Conservation (phyloP, 2,329 filamentous ascomycete species). For the Trichoderma arundinaceum region DNA sequence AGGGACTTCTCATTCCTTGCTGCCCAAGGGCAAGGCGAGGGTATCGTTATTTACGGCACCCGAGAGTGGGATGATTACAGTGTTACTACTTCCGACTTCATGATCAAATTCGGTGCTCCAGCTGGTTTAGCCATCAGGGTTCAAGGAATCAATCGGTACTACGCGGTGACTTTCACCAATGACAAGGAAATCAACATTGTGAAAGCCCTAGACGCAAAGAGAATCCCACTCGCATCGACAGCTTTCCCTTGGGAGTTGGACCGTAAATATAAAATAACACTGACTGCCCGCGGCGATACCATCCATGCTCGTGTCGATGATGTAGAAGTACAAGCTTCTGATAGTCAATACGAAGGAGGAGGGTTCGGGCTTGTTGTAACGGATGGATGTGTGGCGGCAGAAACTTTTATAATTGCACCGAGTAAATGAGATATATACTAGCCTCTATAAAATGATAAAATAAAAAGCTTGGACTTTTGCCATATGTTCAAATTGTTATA, state of each 20-base stretch:
- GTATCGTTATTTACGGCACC: slow-evolving; percentile 43
- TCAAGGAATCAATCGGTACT: slow-evolving; percentile 42
- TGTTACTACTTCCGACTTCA: slow-evolving; percentile 35
- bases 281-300: not conserved
- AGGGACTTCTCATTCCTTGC: slow-evolving; percentile 21
- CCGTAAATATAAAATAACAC: slow-evolving; percentile 2
- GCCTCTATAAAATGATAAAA: too few species aligned
- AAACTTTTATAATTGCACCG: not conserved
- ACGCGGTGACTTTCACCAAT: slow-evolving; percentile 37
- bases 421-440: too few species aligned
- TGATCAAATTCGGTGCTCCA: slow-evolving; percentile 37
- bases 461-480: too few species aligned
- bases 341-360: slow-evolving; percentile 26
- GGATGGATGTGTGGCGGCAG: slow-evolving; percentile 30
- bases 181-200: slow-evolving; percentile 31
- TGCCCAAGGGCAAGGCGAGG: slow-evolving; percentile 35
- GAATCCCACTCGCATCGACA: slow-evolving; percentile 8
- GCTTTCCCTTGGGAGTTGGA: slow-evolving; percentile 29
- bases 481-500: too few species aligned
- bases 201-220: slow-evolving; percentile 27
- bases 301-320: slow-evolving; percentile 9
- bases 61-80: slow-evolving; percentile 43
- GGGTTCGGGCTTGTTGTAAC: slow-evolving; percentile 31
- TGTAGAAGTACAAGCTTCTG: slow-evolving; percentile 11
- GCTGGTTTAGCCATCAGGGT: slow-evolving; percentile 40